Base-by-base conservation (phyloP, 176 grass and related monocot species). In the Guadua angustifolia region DNA sequence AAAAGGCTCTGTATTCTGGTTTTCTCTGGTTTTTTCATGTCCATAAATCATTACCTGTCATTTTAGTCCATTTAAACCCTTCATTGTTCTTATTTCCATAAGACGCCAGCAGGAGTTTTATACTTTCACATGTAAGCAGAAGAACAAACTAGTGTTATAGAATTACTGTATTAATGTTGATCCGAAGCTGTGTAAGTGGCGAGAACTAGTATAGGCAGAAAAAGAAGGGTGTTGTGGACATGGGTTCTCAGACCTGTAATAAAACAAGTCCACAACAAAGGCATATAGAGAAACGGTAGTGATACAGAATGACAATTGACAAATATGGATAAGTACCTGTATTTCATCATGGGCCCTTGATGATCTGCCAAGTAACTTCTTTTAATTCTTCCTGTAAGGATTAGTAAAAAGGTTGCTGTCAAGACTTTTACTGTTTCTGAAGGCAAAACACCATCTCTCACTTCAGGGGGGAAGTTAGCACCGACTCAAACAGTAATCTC, bases 391-490 rank as follows among this genome's bases (percentile, higher is more conserved):
- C 25, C 66, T 83, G 81, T 77, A 49, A 84, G 74, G 68, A 78
- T 70, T 84, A 45, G 22, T 39, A 70, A 29, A 80, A 15, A 62
- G 50, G 25, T 66, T 73, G 55, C 66, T 73, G 38, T 44, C 74
- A 60, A 18, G 18, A 47, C 73, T 85, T 73, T 58, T 58, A 59
- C 24, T 64, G 10, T 79, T 83, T 46, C 73, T 78, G 79, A 79
- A 65, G 81, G 43, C 50, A 89, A 84, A 92, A 87, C 73, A 81
- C 78, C 19, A 83, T 79, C 52, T 81, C 22, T 82, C 21, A 71
- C 50, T 51, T 53, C 15, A 71, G 82, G 74, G 46, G 69, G 47
- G 2, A 86, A 45, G 47, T 87, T 68, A 81, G 66, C 49, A 87
- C 57, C 0, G 1, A 40, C 5, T 40, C 39, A 40, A 40, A 32